Conservation (phyloP, 768 basidiomycete genomes). For the Amanita phalloides region DNA sequence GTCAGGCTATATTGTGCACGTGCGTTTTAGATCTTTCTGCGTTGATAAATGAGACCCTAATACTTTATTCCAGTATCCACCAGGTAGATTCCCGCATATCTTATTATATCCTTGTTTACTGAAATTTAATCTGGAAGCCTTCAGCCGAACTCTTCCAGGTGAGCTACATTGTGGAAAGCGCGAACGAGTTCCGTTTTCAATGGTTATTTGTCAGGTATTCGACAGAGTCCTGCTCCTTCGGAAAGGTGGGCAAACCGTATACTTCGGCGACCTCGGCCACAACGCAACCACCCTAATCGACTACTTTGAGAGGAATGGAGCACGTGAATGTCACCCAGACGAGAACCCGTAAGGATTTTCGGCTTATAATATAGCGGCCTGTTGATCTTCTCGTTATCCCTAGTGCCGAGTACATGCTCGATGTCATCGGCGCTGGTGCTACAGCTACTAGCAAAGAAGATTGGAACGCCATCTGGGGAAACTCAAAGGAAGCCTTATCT, state of each 20-base stretch:
- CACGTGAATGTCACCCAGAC: slow-evolving; percentile 40
- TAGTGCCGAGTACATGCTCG: slow-evolving; percentile 56
- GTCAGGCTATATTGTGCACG: slow-evolving; percentile 87
- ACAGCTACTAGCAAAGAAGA: slow-evolving; percentile 42
- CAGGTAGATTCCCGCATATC: slow-evolving; percentile 15
- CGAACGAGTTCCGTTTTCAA: neutral
- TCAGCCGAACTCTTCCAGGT: slow-evolving; percentile 76
- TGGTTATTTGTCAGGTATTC: slow-evolving; percentile 36
- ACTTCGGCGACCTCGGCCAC: slow-evolving; percentile 62
- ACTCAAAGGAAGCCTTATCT: slow-evolving; percentile 32
- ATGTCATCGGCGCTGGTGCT: slow-evolving; percentile 67
- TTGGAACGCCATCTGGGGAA: slow-evolving; percentile 50
- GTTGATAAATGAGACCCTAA: neutral
- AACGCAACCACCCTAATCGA: slow-evolving; percentile 50
- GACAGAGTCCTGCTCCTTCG: slow-evolving; percentile 70
- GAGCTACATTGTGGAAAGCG: neutral
- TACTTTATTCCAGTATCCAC: slow-evolving; percentile 25
- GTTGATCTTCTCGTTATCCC: neutral
- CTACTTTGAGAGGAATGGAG: slow-evolving; percentile 70
- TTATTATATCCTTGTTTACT: neutral
- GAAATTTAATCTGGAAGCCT: slow-evolving; percentile 40
- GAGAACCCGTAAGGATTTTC: slow-evolving; percentile 58
- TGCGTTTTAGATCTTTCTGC: slow-evolving; percentile 20
- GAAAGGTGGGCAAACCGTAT: slow-evolving; percentile 68
- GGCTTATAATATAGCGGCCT: slow-evolving; percentile 37